phyloP scores from a whole-genome alignment of 371 early-diverging fungal genomes.

The Lichtheimia ramosa region DNA sequence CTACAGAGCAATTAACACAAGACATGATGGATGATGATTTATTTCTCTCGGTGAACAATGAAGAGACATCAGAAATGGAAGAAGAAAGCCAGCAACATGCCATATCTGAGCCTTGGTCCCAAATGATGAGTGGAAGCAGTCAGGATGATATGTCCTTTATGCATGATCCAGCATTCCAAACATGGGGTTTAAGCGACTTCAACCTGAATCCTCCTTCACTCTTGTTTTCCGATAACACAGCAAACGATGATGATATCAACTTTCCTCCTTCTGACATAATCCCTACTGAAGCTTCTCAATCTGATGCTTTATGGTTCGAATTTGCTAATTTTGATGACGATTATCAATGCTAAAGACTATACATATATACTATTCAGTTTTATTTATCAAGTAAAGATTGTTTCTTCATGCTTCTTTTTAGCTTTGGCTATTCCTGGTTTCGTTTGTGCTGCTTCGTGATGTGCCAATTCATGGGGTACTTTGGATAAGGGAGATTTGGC shows the following conservation, averaged over 20 bases:
- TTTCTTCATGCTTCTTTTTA: constrained; percentile 65
- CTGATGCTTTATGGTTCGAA: constrained; percentile 31
- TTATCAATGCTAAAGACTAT: constrained; percentile 15
- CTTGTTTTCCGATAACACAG: constrained; percentile 28
- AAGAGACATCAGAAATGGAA: neutral
- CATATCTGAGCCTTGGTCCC: neutral
- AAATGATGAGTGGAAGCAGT: constrained; percentile 7
- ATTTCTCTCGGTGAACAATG: neutral
- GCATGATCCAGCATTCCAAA: neutral
- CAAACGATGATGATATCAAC: constrained; percentile 17
- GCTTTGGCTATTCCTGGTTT: constrained; percentile 58
- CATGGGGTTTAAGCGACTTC: constrained; percentile 23
- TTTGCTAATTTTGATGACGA: constrained; percentile 47
- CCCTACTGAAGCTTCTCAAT: neutral
- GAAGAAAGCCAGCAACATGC: neutral
- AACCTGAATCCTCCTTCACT: constrained; percentile 23
- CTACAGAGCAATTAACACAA: no score
- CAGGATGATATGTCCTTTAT: constrained; percentile 22
- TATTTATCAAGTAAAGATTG: constrained; percentile 44
- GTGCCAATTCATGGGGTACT: constrained; percentile 85
- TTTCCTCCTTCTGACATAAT: constrained; percentile 9
- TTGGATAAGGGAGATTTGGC: constrained; percentile 77
- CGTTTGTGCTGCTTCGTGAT: constrained; percentile 84
- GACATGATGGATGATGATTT: neutral
- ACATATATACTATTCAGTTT: no score